Conservation (phyloP, 306 rosid species). For the Mimosa bimucronata region DNA sequence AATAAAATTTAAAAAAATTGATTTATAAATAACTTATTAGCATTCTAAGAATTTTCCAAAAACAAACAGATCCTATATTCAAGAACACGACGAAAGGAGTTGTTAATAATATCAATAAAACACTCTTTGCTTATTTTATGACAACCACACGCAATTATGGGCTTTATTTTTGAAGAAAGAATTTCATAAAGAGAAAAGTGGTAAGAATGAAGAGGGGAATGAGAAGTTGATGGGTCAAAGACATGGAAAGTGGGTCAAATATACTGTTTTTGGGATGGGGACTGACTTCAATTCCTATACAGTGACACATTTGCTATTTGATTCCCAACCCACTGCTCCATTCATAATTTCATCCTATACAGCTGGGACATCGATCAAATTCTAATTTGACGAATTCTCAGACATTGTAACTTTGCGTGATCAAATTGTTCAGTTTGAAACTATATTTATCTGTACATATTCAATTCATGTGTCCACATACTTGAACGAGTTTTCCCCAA, state of each 20-base stretch:
- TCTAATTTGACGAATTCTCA: constrained; percentile 25
- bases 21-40: too few species aligned
- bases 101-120: too few species aligned
- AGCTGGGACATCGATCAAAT: neutral
- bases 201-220: constrained; percentile 4
- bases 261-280: constrained; percentile 13
- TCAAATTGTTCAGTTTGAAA: constrained; percentile 30
- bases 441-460: neutral
- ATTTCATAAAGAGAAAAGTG: neutral
- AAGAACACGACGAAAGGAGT: too few species aligned
- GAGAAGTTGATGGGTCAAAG: neutral
- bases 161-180: neutral
- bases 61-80: too few species aligned
- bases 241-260: constrained; percentile 21
- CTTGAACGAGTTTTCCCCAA: neutral
- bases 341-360: too few species aligned
- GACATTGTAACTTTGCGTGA: constrained; percentile 40
- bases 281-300: constrained; percentile 4
- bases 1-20: too few species aligned
- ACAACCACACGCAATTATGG: neutral
- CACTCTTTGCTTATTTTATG: too few species aligned
- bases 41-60: too few species aligned
- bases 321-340: neutral
- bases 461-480: neutral
- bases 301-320: neutral